A percentile compares a stretch with the other conserved stretches of the same genome.
Evolutionary conservation across 805 yeast genomes (phyloP).

Genomic region (Danielia reshetovae): DNA sequence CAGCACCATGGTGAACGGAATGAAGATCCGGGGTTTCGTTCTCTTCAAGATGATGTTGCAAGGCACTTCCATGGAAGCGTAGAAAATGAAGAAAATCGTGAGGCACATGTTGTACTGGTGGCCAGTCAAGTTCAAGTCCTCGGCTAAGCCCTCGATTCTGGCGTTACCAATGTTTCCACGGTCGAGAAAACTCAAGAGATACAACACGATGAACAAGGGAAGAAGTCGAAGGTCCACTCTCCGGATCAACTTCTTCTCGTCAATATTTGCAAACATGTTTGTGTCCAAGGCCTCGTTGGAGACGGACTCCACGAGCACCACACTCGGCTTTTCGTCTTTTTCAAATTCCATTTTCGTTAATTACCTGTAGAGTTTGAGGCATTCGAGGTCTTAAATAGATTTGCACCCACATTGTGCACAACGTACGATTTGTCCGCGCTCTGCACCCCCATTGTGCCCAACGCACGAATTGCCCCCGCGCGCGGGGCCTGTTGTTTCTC

Average conservation of each 20-base stretch:
- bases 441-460: no score
- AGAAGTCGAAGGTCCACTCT: conserved; percentile 4
- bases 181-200: conserved; percentile 11
- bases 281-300: background rate
- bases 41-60: conserved; percentile 12
- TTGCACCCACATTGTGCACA: no score
- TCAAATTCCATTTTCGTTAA: no score
- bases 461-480: no score
- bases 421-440: no score
- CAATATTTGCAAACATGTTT: conserved; percentile 1
- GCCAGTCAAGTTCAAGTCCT: conserved; percentile 5
- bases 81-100: conserved; percentile 12
- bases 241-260: conserved; percentile 7
- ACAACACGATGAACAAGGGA: conserved; percentile 6
- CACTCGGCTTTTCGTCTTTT: background rate
- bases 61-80: conserved; percentile 11
- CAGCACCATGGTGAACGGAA: conserved; percentile 49
- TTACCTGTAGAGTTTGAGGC: no score
- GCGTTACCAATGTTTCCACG: conserved; percentile 14
- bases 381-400: no score
- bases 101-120: conserved; percentile 9
- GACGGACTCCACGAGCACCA: background rate
- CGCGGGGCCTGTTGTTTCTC: no score
- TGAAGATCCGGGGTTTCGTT: conserved; percentile 61
- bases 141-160: conserved; percentile 9